Percentiles rank a stretch among this genome's conserved stretches.
phyloP scores from a whole-genome alignment of 345 rosid species.

The Laguncularia racemosa region DNA sequence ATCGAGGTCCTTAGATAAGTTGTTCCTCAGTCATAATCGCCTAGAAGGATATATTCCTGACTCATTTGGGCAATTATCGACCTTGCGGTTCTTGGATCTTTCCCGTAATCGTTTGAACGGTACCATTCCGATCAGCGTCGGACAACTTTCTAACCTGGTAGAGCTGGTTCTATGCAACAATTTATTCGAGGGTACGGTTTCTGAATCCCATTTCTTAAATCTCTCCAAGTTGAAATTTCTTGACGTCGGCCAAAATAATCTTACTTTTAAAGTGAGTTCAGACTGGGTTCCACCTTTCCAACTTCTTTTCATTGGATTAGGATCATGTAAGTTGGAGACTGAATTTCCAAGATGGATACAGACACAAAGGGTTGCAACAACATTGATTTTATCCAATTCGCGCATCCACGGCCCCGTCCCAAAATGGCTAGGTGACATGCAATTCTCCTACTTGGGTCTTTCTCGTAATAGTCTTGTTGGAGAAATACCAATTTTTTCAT shows the following conservation, averaged over 20 bases:
- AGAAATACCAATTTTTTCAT: too few relatives aligned
- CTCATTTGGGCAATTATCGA: background rate
- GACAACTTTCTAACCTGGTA: background rate
- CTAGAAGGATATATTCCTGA: slow-evolving; percentile 5
- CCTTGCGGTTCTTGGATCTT: background rate
- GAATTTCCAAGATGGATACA: background rate
- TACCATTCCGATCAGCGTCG: background rate
- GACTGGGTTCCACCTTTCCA: slow-evolving; percentile 4
- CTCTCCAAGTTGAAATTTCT: slow-evolving; percentile 2
- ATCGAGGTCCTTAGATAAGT: background rate
- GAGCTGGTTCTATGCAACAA: slow-evolving; percentile 5
- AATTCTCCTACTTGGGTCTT: background rate
- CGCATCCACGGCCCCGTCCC: background rate
- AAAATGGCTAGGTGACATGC: slow-evolving; percentile 10
- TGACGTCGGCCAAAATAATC: background rate
- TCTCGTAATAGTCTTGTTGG: too few relatives aligned
- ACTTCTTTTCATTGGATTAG: background rate
- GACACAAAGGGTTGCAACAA: background rate
- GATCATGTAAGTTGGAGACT: background rate
- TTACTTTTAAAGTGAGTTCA: background rate
- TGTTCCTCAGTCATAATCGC: background rate
- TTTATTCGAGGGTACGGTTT: slow-evolving; percentile 7
- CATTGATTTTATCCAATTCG: background rate
- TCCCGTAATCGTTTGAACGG: background rate
- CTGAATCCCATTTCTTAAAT: slow-evolving; percentile 7